Conservation (phyloP, 495 filamentous ascomycete genomes). For the Symbiotaphrina buchneri region DNA sequence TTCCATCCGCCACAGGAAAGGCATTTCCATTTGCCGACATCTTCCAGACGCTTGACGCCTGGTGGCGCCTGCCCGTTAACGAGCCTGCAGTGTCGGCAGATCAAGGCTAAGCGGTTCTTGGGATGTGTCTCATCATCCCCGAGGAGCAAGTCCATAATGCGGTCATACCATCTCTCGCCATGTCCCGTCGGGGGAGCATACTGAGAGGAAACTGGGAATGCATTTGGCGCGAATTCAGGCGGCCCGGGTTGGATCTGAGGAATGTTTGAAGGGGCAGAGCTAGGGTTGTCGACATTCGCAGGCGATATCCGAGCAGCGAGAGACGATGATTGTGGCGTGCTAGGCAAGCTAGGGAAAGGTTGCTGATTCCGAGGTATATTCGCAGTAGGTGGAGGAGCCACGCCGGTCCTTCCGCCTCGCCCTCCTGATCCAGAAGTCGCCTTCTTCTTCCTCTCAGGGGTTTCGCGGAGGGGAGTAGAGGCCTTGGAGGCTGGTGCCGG, state of each 20-base stretch:
- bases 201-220: slow-evolving; percentile 13
- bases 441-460: slow-evolving; percentile 1
- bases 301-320: slow-evolving; percentile 2
- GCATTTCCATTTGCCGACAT: slow-evolving; percentile 79
- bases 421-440: not conserved
- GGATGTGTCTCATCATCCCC: slow-evolving; percentile 89
- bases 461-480: slow-evolving; percentile 10
- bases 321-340: not conserved
- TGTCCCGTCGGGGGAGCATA: slow-evolving; percentile 6
- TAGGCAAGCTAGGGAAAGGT: slow-evolving; percentile 1
- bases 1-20: slow-evolving; percentile 68
- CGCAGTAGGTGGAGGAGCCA: slow-evolving; percentile 5
- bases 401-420: not conserved
- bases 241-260: slow-evolving; percentile 4
- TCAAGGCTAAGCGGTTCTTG: slow-evolving; percentile 74
- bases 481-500: slow-evolving; percentile 20
- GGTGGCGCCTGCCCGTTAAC: slow-evolving; percentile 95
- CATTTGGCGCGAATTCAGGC: slow-evolving; percentile 34
- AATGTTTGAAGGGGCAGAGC: slow-evolving; percentile 8
- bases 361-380: slow-evolving; percentile 6
- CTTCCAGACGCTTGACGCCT: slow-evolving; percentile 50
- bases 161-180: slow-evolving; percentile 67
- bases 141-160: slow-evolving; percentile 72
- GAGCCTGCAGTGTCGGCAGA: slow-evolving; percentile 61
- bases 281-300: slow-evolving; percentile 5